Percentiles rank a stretch among this genome's conserved stretches.
phyloP scores from a whole-genome alignment of 2,329 filamentous ascomycete species.

The Periconia digitata region DNA sequence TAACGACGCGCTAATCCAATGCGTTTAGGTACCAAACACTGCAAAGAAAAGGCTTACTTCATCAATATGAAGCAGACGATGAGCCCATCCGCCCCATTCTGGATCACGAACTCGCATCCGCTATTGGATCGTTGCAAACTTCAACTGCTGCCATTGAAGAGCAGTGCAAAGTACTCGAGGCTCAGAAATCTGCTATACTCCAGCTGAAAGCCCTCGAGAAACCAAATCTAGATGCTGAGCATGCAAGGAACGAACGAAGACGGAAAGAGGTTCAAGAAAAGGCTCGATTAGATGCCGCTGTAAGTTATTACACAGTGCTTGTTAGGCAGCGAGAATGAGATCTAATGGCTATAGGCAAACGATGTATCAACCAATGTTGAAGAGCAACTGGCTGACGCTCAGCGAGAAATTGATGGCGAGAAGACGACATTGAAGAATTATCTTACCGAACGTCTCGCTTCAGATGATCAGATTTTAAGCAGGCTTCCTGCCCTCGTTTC shows the following conservation, averaged over 20 bases:
- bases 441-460: conserved; percentile 55
- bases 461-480: conserved; percentile 66
- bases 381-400: conserved; percentile 40
- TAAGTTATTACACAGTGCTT: conserved; percentile 12
- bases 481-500: conserved; percentile 67
- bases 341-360: conserved; percentile 24
- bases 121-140: conserved; percentile 64
- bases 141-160: conserved; percentile 66
- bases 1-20: not conserved
- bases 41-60: conserved; percentile 33
- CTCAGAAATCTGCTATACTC: conserved; percentile 64
- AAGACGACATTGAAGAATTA: conserved; percentile 52
- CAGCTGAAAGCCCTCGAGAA: conserved; percentile 54
- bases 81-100: conserved; percentile 50
- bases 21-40: conserved; percentile 34
- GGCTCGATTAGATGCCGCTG: conserved; percentile 44
- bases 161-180: conserved; percentile 63
- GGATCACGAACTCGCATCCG: conserved; percentile 62
- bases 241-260: conserved; percentile 42
- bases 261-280: conserved; percentile 43
- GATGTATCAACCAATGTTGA: conserved; percentile 31
- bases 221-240: conserved; percentile 41
- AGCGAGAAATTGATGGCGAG: conserved; percentile 54
- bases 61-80: conserved; percentile 33
- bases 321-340: not conserved